phyloP scores from a whole-genome alignment of 306 rosid genomes.

The Gynostemma pentaphyllum region DNA sequence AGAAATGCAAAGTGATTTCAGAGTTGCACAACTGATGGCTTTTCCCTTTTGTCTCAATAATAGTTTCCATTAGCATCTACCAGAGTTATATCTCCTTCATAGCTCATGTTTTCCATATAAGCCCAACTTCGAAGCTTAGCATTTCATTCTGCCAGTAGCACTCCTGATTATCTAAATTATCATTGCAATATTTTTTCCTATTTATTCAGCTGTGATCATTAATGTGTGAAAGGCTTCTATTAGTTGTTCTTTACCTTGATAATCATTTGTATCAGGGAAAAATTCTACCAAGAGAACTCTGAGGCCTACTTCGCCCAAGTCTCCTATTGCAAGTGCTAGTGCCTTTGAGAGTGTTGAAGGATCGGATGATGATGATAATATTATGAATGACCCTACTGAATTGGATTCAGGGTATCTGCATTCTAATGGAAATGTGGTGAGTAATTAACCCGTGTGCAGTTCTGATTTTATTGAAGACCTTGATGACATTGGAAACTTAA shows the following conservation, averaged over 20 bases:
- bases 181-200: background rate
- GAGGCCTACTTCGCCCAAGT: slow-evolving; percentile 68
- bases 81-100: background rate
- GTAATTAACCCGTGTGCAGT: slow-evolving; percentile 18
- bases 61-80: background rate
- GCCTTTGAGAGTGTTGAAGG: slow-evolving; percentile 90
- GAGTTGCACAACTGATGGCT: background rate
- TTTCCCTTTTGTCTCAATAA: background rate
- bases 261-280: slow-evolving; percentile 47
- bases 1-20: background rate
- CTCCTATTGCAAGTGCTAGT: slow-evolving; percentile 91
- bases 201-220: background rate
- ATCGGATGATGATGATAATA: slow-evolving; percentile 71
- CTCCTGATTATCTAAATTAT: slow-evolving; percentile 1
- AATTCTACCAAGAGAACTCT: slow-evolving; percentile 44
- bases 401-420: slow-evolving; percentile 44
- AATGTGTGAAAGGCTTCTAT: background rate
- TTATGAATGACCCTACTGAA: slow-evolving; percentile 31
- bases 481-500: background rate
- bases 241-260: background rate
- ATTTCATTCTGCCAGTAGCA: background rate
- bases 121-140: background rate
- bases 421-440: slow-evolving; percentile 65
- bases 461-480: background rate
- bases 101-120: background rate